Base-by-base conservation (phyloP, 2,329 filamentous ascomycete species). In the Harringtonia aguacate region DNA sequence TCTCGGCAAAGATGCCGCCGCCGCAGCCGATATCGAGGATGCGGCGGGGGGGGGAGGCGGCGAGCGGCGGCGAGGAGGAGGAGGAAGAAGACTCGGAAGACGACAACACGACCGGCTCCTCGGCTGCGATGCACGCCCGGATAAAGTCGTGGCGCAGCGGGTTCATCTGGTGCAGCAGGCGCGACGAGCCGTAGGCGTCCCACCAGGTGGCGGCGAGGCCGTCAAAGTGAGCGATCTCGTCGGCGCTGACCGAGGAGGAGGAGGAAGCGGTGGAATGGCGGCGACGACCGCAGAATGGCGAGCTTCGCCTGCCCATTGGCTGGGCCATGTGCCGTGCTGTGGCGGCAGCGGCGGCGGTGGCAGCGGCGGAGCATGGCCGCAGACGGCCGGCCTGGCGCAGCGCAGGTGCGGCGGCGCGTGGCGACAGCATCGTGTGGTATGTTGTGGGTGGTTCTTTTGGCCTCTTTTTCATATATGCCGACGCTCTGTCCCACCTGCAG, bases 91-190 rank as follows among this genome's bases (percentile, higher is more conserved):
- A n/a, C n/a, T n/a, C n/a, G n/a, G n/a, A n/a, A n/a, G n/a, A n/a
- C n/a, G n/a, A n/a, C n/a, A n/a, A n/a, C n/a, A n/a, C n/a, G n/a
- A n/a, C n/a, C n/a, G n/a, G n/a, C n/a, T n/a, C 52, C 9, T 62
- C 48, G 21, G 65, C 56, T 38, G 67, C 64, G 47, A 82, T 75
- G 59, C 90, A 95, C 50, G 69, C 66, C 20, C 72, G 72, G 61
- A 95, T 92, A 65, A 97, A 97, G 64, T 88, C 81, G 67, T 97
- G 89, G 29, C 92, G 88, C 37, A 95, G 77, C 2, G 92, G 92
- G 66, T 98, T 97, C 90, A 98, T 97, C 53, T 95, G 81, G 64
- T 98, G 92, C 3, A 98, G 79, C 46, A 95, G 79, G 33, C 90
- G 80, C 4, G 88, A 95, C 8, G 90, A 83, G 41, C 92, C 92